Conservation (phyloP, 2,329 filamentous ascomycete species). For the Fusarium secorum region DNA sequence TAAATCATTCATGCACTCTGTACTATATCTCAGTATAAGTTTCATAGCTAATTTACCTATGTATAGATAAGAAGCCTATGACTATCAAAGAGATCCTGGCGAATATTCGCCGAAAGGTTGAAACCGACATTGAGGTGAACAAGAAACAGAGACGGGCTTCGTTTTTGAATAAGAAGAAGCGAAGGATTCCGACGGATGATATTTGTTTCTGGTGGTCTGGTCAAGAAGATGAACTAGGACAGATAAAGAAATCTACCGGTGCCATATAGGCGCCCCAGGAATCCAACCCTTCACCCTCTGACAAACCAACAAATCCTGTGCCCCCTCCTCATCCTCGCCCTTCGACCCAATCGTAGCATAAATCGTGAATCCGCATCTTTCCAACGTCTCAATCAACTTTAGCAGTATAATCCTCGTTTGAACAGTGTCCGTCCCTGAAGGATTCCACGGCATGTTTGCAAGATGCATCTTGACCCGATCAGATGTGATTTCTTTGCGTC, state of each 20-base stretch:
- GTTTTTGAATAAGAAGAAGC: background rate
- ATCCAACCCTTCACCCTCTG: slow-evolving; percentile 21
- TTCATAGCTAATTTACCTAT: background rate
- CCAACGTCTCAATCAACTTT: background rate
- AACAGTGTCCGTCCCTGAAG: background rate
- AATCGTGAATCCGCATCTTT: slow-evolving; percentile 7
- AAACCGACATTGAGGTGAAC: background rate
- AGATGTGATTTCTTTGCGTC: background rate
- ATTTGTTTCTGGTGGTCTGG: fast-evolving
- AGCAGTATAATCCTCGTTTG: background rate
- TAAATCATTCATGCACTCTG: background rate
- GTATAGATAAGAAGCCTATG: background rate
- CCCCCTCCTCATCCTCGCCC: background rate
- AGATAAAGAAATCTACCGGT: background rate
- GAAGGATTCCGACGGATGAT: fast-evolving
- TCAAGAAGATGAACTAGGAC: fast-evolving
- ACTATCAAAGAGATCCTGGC: background rate
- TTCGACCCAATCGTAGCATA: slow-evolving; percentile 7
- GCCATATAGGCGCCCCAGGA: slow-evolving; percentile 21
- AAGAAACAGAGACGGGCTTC: background rate
- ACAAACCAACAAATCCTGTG: slow-evolving; percentile 17
- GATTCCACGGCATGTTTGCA: background rate
- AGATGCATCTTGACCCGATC: background rate
- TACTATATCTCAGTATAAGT: background rate
- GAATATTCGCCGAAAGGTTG: background rate